A percentile compares a stretch with the other conserved stretches of the same genome.
phyloP scores from a whole-genome alignment of 2,329 filamentous ascomycete genomes.

The Didymella segeticola region DNA sequence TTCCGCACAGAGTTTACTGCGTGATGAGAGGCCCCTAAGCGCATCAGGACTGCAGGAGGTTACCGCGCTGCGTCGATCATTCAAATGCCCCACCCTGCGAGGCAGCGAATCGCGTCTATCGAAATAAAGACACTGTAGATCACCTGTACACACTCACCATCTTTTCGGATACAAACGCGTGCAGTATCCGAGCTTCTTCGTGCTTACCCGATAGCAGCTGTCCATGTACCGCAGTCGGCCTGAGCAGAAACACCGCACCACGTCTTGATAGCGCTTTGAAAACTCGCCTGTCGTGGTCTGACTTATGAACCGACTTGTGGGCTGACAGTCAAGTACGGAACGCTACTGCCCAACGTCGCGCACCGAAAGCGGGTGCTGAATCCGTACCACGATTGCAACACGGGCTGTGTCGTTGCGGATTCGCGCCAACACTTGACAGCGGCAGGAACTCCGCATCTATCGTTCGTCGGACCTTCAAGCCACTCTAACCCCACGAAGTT shows the following conservation, averaged over 20 bases:
- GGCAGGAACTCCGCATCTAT: constrained; percentile 2
- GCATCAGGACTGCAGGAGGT: not conserved
- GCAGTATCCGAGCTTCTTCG: not conserved
- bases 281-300: not conserved
- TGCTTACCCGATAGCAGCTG: not conserved
- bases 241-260: not conserved
- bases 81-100: not conserved
- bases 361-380: not conserved
- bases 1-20: not conserved
- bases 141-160: not conserved
- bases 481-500: not conserved
- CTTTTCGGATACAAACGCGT: not conserved
- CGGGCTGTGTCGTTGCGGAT: not conserved
- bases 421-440: not conserved
- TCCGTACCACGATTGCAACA: constrained; percentile 1
- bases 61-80: constrained; percentile 1
- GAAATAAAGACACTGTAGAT: constrained; percentile 2
- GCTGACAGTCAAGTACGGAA: not conserved
- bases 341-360: constrained; percentile 10
- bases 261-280: not conserved
- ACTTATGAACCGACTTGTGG: constrained; percentile 3
- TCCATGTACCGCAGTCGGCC: not conserved
- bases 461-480: constrained; percentile 1
- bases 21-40: not conserved
- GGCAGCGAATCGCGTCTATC: not conserved